Evolutionary conservation across 2,329 filamentous ascomycete species (phyloP), one percentile per base, ranked within the genome.

Genomic region (Fragosphaeria purpurea): DNA sequence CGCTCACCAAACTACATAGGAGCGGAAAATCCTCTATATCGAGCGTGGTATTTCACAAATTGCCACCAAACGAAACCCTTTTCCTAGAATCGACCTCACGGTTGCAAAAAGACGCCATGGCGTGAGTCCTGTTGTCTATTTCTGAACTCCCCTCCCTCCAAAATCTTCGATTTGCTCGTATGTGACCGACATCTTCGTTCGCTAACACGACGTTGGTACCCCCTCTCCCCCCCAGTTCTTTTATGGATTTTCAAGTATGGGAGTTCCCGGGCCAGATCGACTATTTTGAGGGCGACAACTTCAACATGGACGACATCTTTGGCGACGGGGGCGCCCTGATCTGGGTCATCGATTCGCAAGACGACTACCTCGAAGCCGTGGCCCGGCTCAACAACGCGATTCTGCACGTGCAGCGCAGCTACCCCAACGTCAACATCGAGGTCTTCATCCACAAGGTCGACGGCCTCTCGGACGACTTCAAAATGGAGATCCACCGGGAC

Each of bases 361-460:
- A 98, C 63, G 93, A 98, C 66, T 98, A 97, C 63, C 80, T 95
- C 50, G 89, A 96, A 65, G 87, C 90, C 13, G 87, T 98, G 45
- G 80, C 82, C 49, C 83, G 88, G 7, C 79, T 98, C 33, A 95
- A 95, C 67, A 76, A 82, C 50, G 95, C 90, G 7, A 95, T 97
- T 55, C 74, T 96, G 52, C 87, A 88, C 57, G 80, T 98, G 2
- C 88, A 95, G 63, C 82, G 88, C 57, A 82, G 81, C 54, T 96
- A 95, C 63, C 90, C 91, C 2, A 85, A 88, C 63, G 93, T 97
- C 69, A 95, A 96, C 67, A 86, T 98, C 57, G 91, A 97, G 65
- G 91, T 98, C 47, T 97, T 98, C 67, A 95, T 98, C 60, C 93
- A 98, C 76, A 98, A 98, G 67, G 91, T 96, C 37, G 93, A 98